Base-by-base conservation (phyloP, 176 grass and related monocot genomes). In the Dactylis glomerata region DNA sequence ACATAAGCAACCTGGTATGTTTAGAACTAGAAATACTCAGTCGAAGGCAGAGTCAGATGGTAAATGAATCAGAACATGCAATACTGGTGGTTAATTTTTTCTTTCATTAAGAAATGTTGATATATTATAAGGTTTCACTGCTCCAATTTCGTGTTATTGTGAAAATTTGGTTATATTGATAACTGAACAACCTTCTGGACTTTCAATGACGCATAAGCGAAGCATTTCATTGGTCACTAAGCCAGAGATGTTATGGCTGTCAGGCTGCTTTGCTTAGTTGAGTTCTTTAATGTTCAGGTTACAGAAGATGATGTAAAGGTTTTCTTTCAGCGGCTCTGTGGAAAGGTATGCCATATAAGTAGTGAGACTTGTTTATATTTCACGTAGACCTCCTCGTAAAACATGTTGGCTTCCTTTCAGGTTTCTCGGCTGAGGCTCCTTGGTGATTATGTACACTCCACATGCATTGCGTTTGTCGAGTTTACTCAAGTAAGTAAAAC, bases 391-490 rank as follows among this genome's bases (percentile, higher is more conserved):
- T 16, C 81, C 56, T 47, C 63, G 16, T 83, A 10, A 73, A 73
- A 57, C 50, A 6, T 8, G 24, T 75, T 41, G 14, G 38, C 37
- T 85, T 77, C 10, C 68, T 59, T 75, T 10, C 84, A 98, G 95
- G 95, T 98, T 83, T 98, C 95, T 90, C 91, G 87, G 5, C 69
- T 93, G 85, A 93, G 95, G 81, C 91, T 98, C 72, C 92, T 98
- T 88, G 92, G 92, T 67, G 95, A 98, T 86, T 93, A 86, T 72
- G 84, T 95, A 65, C 95, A 98, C 73, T 95, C 91, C 50, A 95
- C 92, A 31, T 90, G 91, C 77, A 98, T 98, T 90, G 95, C 92
- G 22, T 98, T 98, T 88, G 92, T 98, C 86, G 95, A 95, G 81
- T 97, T 95, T 90, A 85, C 81, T 90, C 89, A 88, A 62, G 95